Evolutionary conservation across 2,329 filamentous ascomycete species (phyloP), one percentile per base, ranked within the genome.

Genomic region (Pseudocercospora crystallina): DNA sequence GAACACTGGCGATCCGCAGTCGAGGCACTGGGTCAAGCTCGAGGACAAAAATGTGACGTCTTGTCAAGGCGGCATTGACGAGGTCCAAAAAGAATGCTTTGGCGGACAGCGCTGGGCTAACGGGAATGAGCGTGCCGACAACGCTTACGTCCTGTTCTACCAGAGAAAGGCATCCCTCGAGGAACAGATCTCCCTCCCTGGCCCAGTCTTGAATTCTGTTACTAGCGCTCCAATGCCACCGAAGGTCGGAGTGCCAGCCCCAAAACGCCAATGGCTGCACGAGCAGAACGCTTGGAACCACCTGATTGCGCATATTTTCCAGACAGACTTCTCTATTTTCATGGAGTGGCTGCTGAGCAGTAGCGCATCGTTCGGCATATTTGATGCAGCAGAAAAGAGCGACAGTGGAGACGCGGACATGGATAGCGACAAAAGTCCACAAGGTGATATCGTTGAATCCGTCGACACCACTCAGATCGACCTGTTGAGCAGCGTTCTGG

Each of bases 121-220:
- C 69, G 80, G 81, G 4, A 75, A 86, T 12, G 54, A 61, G 15
- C 62, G 59, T 26, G 51, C 53, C 4, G 64, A 69, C 76, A 97
- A 90, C 67, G 94, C 92, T 10, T 99, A 99, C 69, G 97, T 99
- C 89, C 79, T 99, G 8, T 97, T 99, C 69, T 99, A 99, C 68
- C 88, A 96, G 68, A 84, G 57, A 12, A 49, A 52, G 15, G 20
- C 10, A 11, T 46, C 30, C 13, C 35, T 57, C 9, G 52, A 57
- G 38, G 47, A 56, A 44, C 50, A 43, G 15, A 40, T 59, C 8
- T 38, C 55, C 9, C 14, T 57, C 26, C 38, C 45, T 12, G 40
- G 29, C 11, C 38, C 41, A 4, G 38, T 51, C 14, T 10, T 37
- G 5, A 54, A 58, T 32, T 42, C 50, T 10, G 36, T 34, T 14